Conservation (phyloP, 495 filamentous ascomycete species). For the Aspergillus nanangensis region DNA sequence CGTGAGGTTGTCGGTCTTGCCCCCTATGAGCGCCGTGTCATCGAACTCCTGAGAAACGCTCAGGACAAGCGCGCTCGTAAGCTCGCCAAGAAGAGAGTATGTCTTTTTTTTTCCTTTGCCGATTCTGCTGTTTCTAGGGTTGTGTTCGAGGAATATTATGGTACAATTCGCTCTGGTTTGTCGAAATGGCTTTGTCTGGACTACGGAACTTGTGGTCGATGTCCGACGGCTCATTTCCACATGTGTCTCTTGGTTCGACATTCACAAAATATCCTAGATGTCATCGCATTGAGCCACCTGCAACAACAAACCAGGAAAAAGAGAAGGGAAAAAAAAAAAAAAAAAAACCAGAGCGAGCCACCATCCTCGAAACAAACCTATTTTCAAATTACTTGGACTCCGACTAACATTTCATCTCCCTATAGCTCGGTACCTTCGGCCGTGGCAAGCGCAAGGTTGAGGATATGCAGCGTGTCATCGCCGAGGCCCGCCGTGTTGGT, state of each 20-base stretch:
- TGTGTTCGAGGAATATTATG: not conserved
- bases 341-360: too few relatives aligned
- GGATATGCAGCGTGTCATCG: constrained; percentile 94
- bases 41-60: constrained; percentile 96
- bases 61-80: constrained; percentile 99
- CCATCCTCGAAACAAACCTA: not conserved
- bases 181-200: too few relatives aligned
- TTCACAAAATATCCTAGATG: too few relatives aligned
- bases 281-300: too few relatives aligned
- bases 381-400: too few relatives aligned
- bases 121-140: not conserved
- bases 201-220: too few relatives aligned
- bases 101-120: constrained; percentile 20
- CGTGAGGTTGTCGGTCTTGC: constrained; percentile 91
- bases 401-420: not conserved
- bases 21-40: constrained; percentile 96
- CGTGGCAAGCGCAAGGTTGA: constrained; percentile 99
- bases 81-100: constrained; percentile 97
- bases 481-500: constrained; percentile 78
- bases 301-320: too few relatives aligned
- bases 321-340: too few relatives aligned
- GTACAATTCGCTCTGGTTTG: not conserved
- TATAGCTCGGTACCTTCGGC: constrained; percentile 88
- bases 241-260: too few relatives aligned
- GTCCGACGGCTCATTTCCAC: too few relatives aligned